Conservation (phyloP, 495 filamentous ascomycete genomes). For the Podospora sp. region DNA sequence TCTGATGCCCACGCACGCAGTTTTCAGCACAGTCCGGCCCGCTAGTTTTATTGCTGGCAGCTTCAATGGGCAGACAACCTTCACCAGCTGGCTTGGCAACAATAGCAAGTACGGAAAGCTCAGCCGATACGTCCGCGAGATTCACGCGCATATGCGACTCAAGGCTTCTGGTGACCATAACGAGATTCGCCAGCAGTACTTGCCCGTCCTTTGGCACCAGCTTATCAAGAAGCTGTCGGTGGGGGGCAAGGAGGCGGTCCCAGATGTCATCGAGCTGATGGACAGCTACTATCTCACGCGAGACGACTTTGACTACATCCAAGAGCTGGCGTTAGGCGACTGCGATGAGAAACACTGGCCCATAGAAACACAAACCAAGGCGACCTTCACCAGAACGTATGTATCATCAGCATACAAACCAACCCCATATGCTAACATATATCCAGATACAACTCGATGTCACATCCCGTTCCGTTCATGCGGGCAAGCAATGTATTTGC, state of each 20-base stretch:
- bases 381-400: constrained; percentile 81
- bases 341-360: constrained; percentile 74
- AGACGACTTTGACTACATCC: constrained; percentile 90
- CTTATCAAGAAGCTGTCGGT: constrained; percentile 70
- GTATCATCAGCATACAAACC: constrained; percentile 32
- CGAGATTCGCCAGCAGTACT: constrained; percentile 91
- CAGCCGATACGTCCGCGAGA: constrained; percentile 83
- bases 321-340: constrained; percentile 87
- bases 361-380: constrained; percentile 82
- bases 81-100: constrained; percentile 91
- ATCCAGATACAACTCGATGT: constrained; percentile 75
- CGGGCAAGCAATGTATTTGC: constrained; percentile 77
- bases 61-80: constrained; percentile 60
- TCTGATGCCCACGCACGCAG: constrained; percentile 95
- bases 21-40: constrained; percentile 91
- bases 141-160: constrained; percentile 96
- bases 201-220: constrained; percentile 84
- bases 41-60: constrained; percentile 87
- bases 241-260: constrained; percentile 74
- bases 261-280: constrained; percentile 83
- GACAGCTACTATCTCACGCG: constrained; percentile 96
- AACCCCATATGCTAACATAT: constrained; percentile 26
- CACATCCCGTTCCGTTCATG: constrained; percentile 94
- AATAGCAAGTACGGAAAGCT: constrained; percentile 92
- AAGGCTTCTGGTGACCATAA: constrained; percentile 88